A percentile compares a stretch with the other conserved stretches of the same genome.
phyloP scores from a whole-genome alignment of 768 basidiomycete genomes.

The Hericium coralloides region DNA sequence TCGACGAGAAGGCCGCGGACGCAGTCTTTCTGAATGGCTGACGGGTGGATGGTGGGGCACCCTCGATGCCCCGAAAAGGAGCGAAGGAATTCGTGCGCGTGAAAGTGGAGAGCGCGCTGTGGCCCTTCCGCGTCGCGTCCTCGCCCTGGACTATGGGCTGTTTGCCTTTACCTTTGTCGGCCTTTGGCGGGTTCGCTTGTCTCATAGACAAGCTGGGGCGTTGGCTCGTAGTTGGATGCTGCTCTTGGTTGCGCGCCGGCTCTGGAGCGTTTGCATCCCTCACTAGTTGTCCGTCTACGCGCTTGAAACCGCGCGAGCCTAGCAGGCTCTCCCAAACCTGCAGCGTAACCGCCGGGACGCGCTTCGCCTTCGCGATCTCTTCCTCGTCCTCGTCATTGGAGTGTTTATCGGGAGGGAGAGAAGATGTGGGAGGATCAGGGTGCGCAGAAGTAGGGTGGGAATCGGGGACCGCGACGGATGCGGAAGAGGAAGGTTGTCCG shows the following conservation, averaged over 20 bases:
- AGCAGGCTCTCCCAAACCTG: slow-evolving; percentile 68
- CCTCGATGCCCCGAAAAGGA: slow-evolving; percentile 22
- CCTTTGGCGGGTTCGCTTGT: no score
- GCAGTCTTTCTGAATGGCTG: slow-evolving; percentile 29
- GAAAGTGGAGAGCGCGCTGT: slow-evolving; percentile 47
- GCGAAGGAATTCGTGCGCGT: slow-evolving; percentile 60
- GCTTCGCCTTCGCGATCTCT: slow-evolving; percentile 45
- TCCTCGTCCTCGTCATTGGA: slow-evolving; percentile 34
- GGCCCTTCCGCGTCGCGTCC: background rate
- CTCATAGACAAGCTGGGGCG: background rate
- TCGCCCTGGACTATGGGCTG: background rate
- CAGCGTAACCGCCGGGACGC: slow-evolving; percentile 52
- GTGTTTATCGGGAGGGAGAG: background rate
- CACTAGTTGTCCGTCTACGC: slow-evolving; percentile 48
- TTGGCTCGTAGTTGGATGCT: background rate
- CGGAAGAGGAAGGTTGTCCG: background rate
- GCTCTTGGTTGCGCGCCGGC: slow-evolving; percentile 3
- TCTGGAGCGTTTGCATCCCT: slow-evolving; percentile 18
- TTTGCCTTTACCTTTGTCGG: background rate
- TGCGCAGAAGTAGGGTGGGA: background rate
- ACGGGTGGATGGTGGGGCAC: slow-evolving; percentile 9
- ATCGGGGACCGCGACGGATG: background rate
- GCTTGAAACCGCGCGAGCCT: slow-evolving; percentile 55
- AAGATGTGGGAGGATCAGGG: background rate
- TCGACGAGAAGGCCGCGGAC: background rate